Evolutionary conservation across 2,329 filamentous ascomycete species (phyloP), one percentile per base, ranked within the genome.

Genomic region (Ophiosphaerella korrae): DNA sequence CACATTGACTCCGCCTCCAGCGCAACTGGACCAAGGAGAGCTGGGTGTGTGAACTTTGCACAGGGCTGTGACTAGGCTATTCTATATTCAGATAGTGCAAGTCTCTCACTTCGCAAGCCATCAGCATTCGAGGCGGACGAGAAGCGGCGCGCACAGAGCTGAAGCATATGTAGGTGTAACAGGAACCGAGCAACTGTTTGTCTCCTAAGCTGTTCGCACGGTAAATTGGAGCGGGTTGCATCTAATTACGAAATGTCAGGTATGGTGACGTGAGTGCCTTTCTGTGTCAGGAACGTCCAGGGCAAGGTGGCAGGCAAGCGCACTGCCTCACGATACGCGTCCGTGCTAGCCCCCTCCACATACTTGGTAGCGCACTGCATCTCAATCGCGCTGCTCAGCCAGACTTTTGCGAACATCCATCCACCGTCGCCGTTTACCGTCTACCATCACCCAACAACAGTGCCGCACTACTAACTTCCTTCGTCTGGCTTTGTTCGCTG

Each of bases 241-340:
- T 21, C 18, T 21, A 21, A 21, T 21, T 21, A 21, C 18, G 18
- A 21, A 21, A 21, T 21, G 18, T 4, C 18, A 21, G 18, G 18
- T 21, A 34, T 18, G 7, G 8, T 12, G 31, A 13, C 42, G 23
- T 16, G 18, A 13, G n/a, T 35, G 31, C 29, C 16, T 34, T 24
- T 36, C 32, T n/a, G 21, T 35, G 23, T 42, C 12, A n/a, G 24
- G 24, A 32, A 31, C n/a, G 31, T 9, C 29, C 18, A 16, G 37
- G 40, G 41, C 18, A 4, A 21, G 18, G 18, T 21, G 18, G 18
- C 35, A 47, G 48, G 53, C 52, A 42, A 39, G 50, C 48, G 50
- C 57, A 57, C 57, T 57, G 57, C 57, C 54, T 57, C 57, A 54
- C 45, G 39, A 52, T 50, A 41, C 42, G 37, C 48, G 53, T 47